phyloP scores from a whole-genome alignment of 2,329 filamentous ascomycete genomes.

The Apiospora pterosperma region DNA sequence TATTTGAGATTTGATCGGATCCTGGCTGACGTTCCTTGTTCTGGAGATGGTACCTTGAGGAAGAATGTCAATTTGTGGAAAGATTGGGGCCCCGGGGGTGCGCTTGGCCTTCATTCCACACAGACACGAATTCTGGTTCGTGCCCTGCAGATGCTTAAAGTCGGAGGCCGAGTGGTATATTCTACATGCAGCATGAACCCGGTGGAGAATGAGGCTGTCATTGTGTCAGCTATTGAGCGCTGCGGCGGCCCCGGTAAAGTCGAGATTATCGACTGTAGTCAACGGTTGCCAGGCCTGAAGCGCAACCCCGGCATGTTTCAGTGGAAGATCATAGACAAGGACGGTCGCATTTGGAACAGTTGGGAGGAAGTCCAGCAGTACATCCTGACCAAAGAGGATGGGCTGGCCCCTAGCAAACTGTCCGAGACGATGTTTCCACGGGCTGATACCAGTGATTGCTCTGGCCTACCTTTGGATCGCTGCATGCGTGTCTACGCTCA shows the following conservation, averaged over 20 bases:
- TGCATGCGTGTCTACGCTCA: conserved; percentile 96
- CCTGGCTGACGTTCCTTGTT: conserved; percentile 93
- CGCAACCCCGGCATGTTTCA: conserved; percentile 71
- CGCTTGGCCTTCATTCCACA: conserved; percentile 79
- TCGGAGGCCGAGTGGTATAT: conserved; percentile 91
- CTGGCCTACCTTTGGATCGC: conserved; percentile 74
- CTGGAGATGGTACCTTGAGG: conserved; percentile 86
- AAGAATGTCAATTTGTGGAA: conserved; percentile 96
- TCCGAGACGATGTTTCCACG: conserved; percentile 80
- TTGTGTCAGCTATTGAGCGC: conserved; percentile 82
- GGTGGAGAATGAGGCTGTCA: conserved; percentile 91
- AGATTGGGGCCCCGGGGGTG: conserved; percentile 87
- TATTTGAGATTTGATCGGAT: conserved; percentile 98
- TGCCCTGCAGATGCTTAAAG: conserved; percentile 92
- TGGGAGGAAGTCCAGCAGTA: conserved; percentile 79
- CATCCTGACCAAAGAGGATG: conserved; percentile 57
- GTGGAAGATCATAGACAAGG: conserved; percentile 92
- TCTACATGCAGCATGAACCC: conserved; percentile 99
- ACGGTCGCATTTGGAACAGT: conserved; percentile 71
- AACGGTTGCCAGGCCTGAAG: conserved; percentile 73
- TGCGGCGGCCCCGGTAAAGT: conserved; percentile 83
- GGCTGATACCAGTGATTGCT: conserved; percentile 48
- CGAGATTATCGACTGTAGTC: conserved; percentile 77
- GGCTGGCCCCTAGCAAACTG: conserved; percentile 62
- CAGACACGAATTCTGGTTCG: conserved; percentile 89